These are phyloP conservation scores for Fusarium avenaceum DNA, from an alignment of 2,329 filamentous ascomycete genomes.

Conservation along the genomic window DNA sequence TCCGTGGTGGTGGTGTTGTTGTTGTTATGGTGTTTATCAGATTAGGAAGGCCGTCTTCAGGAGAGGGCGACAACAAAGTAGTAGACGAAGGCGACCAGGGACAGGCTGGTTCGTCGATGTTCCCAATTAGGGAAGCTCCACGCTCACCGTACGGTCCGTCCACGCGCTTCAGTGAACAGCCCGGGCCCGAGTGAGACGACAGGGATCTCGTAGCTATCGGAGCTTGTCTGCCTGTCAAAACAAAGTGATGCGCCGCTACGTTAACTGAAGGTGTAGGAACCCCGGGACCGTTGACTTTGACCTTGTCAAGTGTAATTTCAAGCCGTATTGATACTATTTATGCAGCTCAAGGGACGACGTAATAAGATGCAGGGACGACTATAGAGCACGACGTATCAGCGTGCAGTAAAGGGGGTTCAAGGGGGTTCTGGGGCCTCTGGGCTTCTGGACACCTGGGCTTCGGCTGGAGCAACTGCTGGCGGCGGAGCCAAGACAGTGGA, in stretches of 20 bases:
- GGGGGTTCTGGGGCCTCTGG: constrained; percentile 14
- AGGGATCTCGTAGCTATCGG: constrained; percentile 26
- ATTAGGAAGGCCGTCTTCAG: constrained; percentile 37
- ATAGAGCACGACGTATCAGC: constrained; percentile 36
- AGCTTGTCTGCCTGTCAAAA: constrained; percentile 25
- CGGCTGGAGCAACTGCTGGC: constrained; percentile 21
- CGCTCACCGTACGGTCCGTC: constrained; percentile 41
- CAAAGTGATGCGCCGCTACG: constrained; percentile 28
- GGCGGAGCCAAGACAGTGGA: constrained; percentile 15
- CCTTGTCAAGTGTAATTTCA: constrained; percentile 36
- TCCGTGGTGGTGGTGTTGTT: constrained; percentile 24
- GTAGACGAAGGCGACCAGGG: constrained; percentile 37
- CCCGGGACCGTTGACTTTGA: constrained; percentile 20
- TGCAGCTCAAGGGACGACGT: constrained; percentile 32
- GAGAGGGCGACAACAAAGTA: constrained; percentile 42
- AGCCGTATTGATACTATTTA: constrained; percentile 30
- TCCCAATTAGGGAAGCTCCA: constrained; percentile 49
- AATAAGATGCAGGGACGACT: constrained; percentile 36
- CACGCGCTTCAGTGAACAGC: constrained; percentile 36
- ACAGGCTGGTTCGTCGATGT: constrained; percentile 45
- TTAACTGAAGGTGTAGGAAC: constrained; percentile 11
- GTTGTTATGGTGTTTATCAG: constrained; percentile 28
- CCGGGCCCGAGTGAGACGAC: constrained; percentile 17
- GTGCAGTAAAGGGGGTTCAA: constrained; percentile 26
- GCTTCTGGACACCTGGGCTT: constrained; percentile 34